A percentile compares a stretch with the other conserved stretches of the same genome.
Evolutionary conservation across 192 early-diverging fungal species (phyloP).

Genomic region (Podila epicladia): DNA sequence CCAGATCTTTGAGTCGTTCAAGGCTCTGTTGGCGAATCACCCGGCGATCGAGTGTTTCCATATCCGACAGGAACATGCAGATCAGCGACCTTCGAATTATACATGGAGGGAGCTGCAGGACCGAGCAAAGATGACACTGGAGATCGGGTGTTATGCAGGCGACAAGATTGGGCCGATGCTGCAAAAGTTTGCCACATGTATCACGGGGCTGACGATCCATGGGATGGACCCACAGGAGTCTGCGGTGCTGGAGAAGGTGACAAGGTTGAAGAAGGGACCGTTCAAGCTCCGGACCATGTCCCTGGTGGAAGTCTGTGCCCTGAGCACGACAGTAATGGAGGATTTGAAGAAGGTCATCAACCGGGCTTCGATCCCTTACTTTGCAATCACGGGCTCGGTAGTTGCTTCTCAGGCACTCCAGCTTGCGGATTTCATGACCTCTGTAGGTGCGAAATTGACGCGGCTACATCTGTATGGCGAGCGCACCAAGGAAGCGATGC

Average conservation of each 20-base stretch:
- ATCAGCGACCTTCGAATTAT: constrained; percentile 18
- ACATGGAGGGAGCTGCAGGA: constrained; percentile 30
- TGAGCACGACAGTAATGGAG: constrained; percentile 11
- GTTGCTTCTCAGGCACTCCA: background rate
- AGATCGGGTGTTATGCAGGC: constrained; percentile 19
- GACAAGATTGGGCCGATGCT: constrained; percentile 43
- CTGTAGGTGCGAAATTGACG: constrained; percentile 20
- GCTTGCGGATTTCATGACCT: constrained; percentile 25
- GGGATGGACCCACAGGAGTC: constrained; percentile 24
- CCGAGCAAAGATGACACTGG: constrained; percentile 33
- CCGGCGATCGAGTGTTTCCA: constrained; percentile 19
- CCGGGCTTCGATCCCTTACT: background rate
- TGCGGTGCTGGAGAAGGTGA: constrained; percentile 34
- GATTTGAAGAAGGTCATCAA: constrained; percentile 22
- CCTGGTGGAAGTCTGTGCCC: constrained; percentile 11
- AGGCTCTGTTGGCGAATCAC: constrained; percentile 21
- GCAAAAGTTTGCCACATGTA: constrained; percentile 33
- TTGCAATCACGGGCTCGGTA: constrained; percentile 20
- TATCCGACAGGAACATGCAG: constrained; percentile 16
- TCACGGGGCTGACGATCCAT: constrained; percentile 18
- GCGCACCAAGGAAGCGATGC: constrained; percentile 9
- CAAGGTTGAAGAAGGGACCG: constrained; percentile 20
- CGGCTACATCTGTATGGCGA: constrained; percentile 27
- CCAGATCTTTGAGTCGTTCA: constrained; percentile 44
- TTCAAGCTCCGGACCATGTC: constrained; percentile 21